phyloP scores from a whole-genome alignment of 148 eudicot genomes.

The Camellia lanceoleosa region DNA sequence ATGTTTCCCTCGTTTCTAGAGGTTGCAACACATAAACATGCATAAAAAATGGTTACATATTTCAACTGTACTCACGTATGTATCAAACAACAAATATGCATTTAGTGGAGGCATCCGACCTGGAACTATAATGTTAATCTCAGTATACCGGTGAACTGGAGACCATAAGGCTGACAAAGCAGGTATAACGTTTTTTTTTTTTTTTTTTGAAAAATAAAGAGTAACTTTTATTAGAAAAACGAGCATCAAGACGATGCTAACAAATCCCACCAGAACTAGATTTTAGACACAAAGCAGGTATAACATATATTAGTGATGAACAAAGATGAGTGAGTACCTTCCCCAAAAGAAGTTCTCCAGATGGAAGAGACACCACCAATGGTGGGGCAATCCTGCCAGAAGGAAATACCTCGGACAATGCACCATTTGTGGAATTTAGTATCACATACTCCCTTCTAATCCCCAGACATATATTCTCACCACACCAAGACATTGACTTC shows the following conservation, averaged over 20 bases:
- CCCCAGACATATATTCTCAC: slow-evolving; percentile 95
- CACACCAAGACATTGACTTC: slow-evolving; percentile 98
- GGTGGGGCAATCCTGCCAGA: slow-evolving; percentile 97
- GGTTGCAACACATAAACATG: not conserved
- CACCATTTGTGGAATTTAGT: slow-evolving; percentile 75
- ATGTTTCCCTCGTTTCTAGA: not conserved
- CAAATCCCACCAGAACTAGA: too few relatives aligned
- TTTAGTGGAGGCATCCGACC: not conserved
- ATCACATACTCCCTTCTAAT: slow-evolving; percentile 83
- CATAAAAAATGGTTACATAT: not conserved
- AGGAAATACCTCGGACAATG: slow-evolving; percentile 80
- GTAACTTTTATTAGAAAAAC: too few relatives aligned
- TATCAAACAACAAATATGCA: not conserved
- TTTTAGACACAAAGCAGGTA: not conserved
- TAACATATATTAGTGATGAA: not conserved
- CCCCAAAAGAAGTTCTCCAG: slow-evolving; percentile 93
- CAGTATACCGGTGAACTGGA: not conserved
- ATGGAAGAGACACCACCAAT: slow-evolving; percentile 81
- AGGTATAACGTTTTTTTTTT: not conserved
- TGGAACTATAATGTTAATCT: not conserved
- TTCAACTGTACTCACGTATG: not conserved
- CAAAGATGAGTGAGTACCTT: slow-evolving; percentile 49
- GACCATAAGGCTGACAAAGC: not conserved
- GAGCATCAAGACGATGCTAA: too few relatives aligned
- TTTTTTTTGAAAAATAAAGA: too few relatives aligned